phyloP scores from a whole-genome alignment of 257 asterid species.

The Ajuga chamaepitys region DNA sequence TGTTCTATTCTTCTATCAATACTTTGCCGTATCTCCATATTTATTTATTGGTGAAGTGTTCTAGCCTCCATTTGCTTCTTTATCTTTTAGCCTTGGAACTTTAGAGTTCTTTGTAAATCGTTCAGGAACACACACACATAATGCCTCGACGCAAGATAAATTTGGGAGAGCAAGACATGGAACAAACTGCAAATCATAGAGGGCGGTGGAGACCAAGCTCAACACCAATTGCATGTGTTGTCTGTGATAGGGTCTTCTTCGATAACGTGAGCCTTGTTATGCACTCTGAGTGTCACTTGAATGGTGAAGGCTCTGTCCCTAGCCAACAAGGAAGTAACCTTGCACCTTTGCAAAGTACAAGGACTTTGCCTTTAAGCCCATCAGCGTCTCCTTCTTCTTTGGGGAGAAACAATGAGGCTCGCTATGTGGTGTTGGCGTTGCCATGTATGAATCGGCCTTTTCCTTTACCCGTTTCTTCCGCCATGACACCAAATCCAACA shows the following conservation, averaged over 20 bases:
- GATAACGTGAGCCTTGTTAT: conserved; percentile 25
- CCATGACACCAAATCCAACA: background rate
- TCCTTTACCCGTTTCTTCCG: conserved; percentile 8
- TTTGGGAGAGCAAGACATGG: conserved; percentile 6
- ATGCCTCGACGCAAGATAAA: conserved; percentile 16
- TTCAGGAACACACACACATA: conserved; percentile 1
- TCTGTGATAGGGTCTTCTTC: too few species aligned
- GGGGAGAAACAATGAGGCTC: background rate
- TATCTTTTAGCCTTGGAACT: background rate
- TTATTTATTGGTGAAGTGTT: background rate
- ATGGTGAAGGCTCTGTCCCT: background rate
- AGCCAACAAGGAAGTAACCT: conserved; percentile 5
- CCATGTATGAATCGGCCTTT: conserved; percentile 9
- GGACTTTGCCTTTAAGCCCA: background rate
- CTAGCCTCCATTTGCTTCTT: background rate
- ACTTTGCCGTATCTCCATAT: background rate
- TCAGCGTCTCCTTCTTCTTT: conserved; percentile 7
- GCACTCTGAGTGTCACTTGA: conserved; percentile 29
- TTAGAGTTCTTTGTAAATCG: conserved; percentile 3
- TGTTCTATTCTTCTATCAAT: background rate
- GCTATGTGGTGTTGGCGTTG: background rate
- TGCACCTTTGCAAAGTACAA: conserved; percentile 3
- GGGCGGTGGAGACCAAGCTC: background rate
- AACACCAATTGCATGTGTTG: too few species aligned
- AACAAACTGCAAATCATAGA: conserved; percentile 10